These are phyloP conservation scores for Fusarium musae DNA, from an alignment of 2,329 filamentous ascomycete genomes.

Conservation along the genomic window DNA sequence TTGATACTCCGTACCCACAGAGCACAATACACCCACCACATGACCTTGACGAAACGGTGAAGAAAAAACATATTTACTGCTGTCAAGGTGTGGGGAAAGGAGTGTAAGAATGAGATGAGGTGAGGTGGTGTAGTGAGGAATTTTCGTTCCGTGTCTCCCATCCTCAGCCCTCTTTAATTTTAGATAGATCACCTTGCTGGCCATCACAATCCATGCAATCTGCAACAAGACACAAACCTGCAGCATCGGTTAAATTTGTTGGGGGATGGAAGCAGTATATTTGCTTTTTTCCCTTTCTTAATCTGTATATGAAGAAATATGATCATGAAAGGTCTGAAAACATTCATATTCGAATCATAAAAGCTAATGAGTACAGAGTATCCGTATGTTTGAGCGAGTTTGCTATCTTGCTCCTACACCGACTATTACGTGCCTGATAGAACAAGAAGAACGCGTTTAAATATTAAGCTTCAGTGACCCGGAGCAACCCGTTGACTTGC, in stretches of 20 bases:
- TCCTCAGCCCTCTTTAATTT: background rate
- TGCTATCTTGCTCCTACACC: background rate
- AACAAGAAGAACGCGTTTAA: background rate
- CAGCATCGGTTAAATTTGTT: background rate
- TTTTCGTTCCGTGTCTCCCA: background rate
- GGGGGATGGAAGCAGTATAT: background rate
- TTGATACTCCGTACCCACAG: constrained; percentile 13
- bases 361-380: background rate
- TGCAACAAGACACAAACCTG: background rate
- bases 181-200: background rate
- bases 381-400: too few species aligned
- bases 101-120: background rate
- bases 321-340: background rate
- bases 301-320: background rate
- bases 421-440: background rate
- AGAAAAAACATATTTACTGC: background rate
- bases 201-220: constrained; percentile 3
- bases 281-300: background rate
- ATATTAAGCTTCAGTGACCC: constrained; percentile 8
- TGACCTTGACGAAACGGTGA: constrained; percentile 30
- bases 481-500: constrained; percentile 20
- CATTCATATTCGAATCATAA: background rate
- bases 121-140: background rate
- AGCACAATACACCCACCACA: constrained; percentile 10
- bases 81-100: background rate